Base-by-base conservation (phyloP, 441 rosid genomes). In the Gossypium davidsonii region DNA sequence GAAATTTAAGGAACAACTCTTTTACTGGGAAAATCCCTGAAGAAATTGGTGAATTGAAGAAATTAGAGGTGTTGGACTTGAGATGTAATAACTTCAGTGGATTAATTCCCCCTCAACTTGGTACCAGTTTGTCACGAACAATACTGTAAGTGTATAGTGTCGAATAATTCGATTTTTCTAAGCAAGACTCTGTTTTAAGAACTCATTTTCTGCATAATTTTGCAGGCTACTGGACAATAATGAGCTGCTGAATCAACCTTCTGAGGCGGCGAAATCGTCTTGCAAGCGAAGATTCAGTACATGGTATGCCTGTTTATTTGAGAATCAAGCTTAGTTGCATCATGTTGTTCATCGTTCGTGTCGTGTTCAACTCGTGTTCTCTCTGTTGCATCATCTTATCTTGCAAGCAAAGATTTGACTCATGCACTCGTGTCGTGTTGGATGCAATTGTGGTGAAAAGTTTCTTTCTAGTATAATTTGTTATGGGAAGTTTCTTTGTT, bases 1-100 rank as follows among this genome's bases (percentile, higher is more conserved):
- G 89, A 59, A 77, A 75, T 44, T 69, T 85, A 76, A 83, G 89
- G 57, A 85, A 85, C 85, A 85, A 85, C 73, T 70, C 73, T 56
- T 83, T 85, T 66, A 70, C 71, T 44, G 89, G 87, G 64, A 72
- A 48, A 51, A 73, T 85, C 73, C 89, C 89, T 0, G 79, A 80
- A 49, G 85, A 44, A 55, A 21, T 85, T 37, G 80, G 80, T 66
- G 76, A 68, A 69, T 71, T 85, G 39, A 77, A 80, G 83, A 79
- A 83, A 58, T 72, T 85, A 44, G 86, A 84, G 68, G 76, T 76
- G 66, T 77, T 85, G 58, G 89, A 85, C 76, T 65, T 83, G 66
- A 86, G 87, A 67, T 80, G 59, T 58, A 85, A 85, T 31, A 78
- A 83, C 70, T 81, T 85, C 70, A 83, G 72, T 12, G 83, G 85